These are phyloP conservation scores for Fusarium austroafricanum DNA, from an alignment of 2,329 filamentous ascomycete genomes.

Conservation along the genomic window DNA sequence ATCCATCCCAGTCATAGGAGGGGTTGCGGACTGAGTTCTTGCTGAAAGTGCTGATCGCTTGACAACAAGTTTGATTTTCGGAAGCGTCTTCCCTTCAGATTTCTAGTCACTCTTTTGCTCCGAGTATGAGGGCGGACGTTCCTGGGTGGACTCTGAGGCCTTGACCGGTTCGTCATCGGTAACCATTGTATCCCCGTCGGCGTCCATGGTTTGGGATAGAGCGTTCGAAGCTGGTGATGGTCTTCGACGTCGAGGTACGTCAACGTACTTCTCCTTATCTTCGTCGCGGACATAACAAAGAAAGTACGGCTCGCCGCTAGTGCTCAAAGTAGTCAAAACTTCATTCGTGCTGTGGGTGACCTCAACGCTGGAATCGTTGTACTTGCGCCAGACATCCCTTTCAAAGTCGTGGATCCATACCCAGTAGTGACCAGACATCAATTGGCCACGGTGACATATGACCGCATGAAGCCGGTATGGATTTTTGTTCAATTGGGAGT, in stretches of 20 bases:
- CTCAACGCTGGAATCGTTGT: constrained; percentile 88
- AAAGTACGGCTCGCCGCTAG: constrained; percentile 82
- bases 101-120: constrained; percentile 35
- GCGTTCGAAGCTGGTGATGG: constrained; percentile 24
- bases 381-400: constrained; percentile 85
- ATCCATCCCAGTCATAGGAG: too few species aligned
- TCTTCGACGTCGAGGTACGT: constrained; percentile 56
- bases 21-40: neutral
- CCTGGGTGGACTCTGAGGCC: constrained; percentile 1
- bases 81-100: neutral
- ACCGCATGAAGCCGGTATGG: constrained; percentile 90
- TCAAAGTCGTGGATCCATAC: constrained; percentile 95
- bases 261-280: constrained; percentile 66
- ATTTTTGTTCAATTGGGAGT: constrained; percentile 68
- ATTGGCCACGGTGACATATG: constrained; percentile 85
- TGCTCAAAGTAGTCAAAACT: constrained; percentile 75
- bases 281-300: constrained; percentile 83
- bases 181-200: constrained; percentile 44
- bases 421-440: constrained; percentile 90
- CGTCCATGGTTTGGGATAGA: constrained; percentile 28
- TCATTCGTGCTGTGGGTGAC: constrained; percentile 72
- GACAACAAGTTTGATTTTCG: neutral
- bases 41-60: neutral
- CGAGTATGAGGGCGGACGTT: constrained; percentile 33
- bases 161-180: constrained; percentile 11